Evolutionary conservation across 164 flowering plant species (phyloP).

Genomic region (Stephania cephalantha): DNA sequence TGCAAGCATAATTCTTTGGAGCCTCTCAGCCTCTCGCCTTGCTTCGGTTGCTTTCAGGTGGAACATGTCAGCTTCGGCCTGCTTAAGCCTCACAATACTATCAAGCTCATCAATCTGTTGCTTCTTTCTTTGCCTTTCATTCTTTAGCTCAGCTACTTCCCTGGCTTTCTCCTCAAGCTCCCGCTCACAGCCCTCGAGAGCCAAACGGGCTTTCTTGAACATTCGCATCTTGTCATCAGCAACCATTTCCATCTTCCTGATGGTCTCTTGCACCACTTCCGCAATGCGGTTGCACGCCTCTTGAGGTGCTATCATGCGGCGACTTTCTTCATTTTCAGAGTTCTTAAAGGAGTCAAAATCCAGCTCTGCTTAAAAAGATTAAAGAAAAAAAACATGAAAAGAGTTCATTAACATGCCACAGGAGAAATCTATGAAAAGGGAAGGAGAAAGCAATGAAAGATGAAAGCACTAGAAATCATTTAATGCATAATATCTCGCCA

Average conservation of each 20-base stretch:
- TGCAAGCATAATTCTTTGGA: slow-evolving; percentile 76
- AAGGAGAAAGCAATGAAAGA: not conserved
- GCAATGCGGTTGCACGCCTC: slow-evolving; percentile 88
- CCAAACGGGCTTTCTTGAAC: slow-evolving; percentile 73
- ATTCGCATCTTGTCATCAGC: slow-evolving; percentile 85
- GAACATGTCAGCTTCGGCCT: slow-evolving; percentile 98
- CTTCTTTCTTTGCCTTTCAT: slow-evolving; percentile 76
- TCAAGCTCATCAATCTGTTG: slow-evolving; percentile 86
- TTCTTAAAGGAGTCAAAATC: slow-evolving; percentile 64
- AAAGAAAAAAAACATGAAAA: not conserved
- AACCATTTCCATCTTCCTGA: slow-evolving; percentile 92
- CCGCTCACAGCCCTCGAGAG: slow-evolving; percentile 77
- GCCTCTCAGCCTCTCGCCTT: slow-evolving; percentile 88
- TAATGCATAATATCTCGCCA: not conserved
- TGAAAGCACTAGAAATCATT: not conserved
- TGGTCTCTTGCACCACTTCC: slow-evolving; percentile 92
- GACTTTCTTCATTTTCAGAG: slow-evolving; percentile 62
- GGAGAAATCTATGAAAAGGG: not conserved
- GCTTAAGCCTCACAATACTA: slow-evolving; percentile 80
- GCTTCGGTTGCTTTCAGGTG: slow-evolving; percentile 95
- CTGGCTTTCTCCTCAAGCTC: slow-evolving; percentile 83
- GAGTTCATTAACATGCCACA: not conserved
- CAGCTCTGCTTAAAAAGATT: slow-evolving; percentile 41
- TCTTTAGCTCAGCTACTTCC: slow-evolving; percentile 66
- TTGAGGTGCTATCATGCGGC: slow-evolving; percentile 75